These are phyloP conservation scores for Fusarium papillatum DNA, from an alignment of 2,329 filamentous ascomycete genomes.

Conservation along the genomic window DNA sequence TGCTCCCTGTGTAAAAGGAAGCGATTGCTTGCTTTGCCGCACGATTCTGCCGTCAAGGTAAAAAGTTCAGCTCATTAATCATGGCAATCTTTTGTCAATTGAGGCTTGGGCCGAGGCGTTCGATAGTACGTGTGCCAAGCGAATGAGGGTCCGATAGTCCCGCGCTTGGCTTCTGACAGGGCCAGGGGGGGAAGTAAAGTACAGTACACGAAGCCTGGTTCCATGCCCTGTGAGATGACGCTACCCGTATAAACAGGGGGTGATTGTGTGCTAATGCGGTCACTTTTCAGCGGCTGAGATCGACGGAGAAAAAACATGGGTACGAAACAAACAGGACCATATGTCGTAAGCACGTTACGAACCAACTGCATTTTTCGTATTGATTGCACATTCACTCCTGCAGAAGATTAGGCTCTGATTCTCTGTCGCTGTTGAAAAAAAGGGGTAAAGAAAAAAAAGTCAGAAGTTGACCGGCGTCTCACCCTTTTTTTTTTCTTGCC, in stretches of 20 bases:
- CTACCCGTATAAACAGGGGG: not conserved
- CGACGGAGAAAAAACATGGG: not conserved
- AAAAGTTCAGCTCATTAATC: not conserved
- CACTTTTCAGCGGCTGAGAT: not conserved
- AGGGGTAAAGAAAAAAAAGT: not conserved
- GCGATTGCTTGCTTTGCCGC: not conserved
- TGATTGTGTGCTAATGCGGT: not conserved
- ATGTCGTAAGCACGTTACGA: not conserved
- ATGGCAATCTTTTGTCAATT: not conserved
- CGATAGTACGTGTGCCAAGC: not conserved
- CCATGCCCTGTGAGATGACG: not conserved
- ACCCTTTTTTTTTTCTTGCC: not conserved
- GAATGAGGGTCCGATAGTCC: not conserved
- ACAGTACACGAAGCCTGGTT: not conserved
- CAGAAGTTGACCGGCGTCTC: not conserved
- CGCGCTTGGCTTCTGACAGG: constrained; percentile 1
- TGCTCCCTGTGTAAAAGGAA: not conserved
- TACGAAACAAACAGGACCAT: not conserved
- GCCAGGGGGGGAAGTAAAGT: not conserved
- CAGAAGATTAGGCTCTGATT: not conserved
- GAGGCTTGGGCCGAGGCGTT: not conserved
- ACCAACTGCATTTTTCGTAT: not conserved
- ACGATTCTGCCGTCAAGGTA: not conserved
- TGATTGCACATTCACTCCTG: not conserved
- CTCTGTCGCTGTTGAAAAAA: not conserved